Base-by-base conservation (phyloP, 345 rosid species). In the Kandelia obovata region DNA sequence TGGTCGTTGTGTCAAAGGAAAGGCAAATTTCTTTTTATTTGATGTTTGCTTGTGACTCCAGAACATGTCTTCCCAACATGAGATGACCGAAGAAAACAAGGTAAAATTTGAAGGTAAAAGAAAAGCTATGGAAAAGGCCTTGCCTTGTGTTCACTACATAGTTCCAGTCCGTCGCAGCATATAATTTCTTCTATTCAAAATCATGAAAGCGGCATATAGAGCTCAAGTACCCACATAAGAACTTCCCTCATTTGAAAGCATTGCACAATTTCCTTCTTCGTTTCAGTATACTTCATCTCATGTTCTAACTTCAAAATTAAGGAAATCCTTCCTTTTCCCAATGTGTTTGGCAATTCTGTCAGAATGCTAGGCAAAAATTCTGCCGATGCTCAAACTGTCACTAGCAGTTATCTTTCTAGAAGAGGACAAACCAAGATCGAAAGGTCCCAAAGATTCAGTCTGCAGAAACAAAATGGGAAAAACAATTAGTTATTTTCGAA, bases 371-470 rank as follows among this genome's bases (percentile, higher is more conserved):
- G 74, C 77, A 23, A 76, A 66, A 52, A 71, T 65, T 71, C 77
- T 77, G 58, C 82, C 64, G 17, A 70, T 61, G 87, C 79, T 73
- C 47, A 77, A 46, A 53, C 79, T 83, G 64, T 87, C 87, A 69
- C 83, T 82, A 6, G 53, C 71, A 28, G 21, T 67, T 59, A 84
- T 73, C 80, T 84, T 88, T 72, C 76, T 77, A 1, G 89, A 80
- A 43, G 87, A 83, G 23, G 96, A 83, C 19, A 83, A 67, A 65
- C 92, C 93, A 19, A 92, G 85, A 77, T 91, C 99, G 61, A 92
- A 95, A 4, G 96, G 91, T 77, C 96, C 97, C 61, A 82, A 75
- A 64, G 96, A 80, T 7, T 95, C 99, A 0, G 86, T 87, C 97
- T 95, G 88, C 78, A 62, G 3, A 39, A 31, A 70, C n/a, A 32